These are phyloP conservation scores for Syzygium grande DNA, from an alignment of 345 rosid genomes.

Conservation along the genomic window DNA sequence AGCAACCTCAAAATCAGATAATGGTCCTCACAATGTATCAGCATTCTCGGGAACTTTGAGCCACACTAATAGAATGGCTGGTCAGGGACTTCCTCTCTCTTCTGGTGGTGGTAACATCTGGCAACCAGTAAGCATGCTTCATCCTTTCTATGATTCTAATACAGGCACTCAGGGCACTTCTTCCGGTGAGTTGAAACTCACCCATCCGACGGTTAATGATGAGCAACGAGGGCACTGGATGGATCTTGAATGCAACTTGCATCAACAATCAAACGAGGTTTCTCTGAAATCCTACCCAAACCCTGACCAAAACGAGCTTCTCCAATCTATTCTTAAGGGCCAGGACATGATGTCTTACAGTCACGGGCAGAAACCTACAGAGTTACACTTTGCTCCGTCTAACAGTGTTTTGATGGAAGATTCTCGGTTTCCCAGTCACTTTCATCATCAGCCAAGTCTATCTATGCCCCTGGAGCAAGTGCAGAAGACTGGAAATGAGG, in stretches of 20 bases:
- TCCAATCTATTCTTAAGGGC: constrained; percentile 70
- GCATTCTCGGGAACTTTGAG: constrained; percentile 23
- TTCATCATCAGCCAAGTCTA: constrained; percentile 45
- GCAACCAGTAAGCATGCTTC: constrained; percentile 42
- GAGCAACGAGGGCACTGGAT: constrained; percentile 37
- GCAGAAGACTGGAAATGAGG: constrained; percentile 46
- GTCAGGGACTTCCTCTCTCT: constrained; percentile 36
- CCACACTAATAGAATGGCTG: constrained; percentile 23
- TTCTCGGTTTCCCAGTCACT: constrained; percentile 45
- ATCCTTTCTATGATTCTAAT: constrained; percentile 32
- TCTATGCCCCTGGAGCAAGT: constrained; percentile 38
- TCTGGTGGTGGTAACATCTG: constrained; percentile 45
- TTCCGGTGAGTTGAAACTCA: constrained; percentile 32
- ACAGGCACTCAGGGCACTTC: constrained; percentile 36
- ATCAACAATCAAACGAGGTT: constrained; percentile 34
- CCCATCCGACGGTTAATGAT: constrained; percentile 34
- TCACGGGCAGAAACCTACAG: constrained; percentile 46
- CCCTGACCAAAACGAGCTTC: constrained; percentile 66
- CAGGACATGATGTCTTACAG: constrained; percentile 40
- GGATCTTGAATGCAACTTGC: constrained; percentile 46
- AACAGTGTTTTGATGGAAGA: constrained; percentile 38
- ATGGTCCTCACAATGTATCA: constrained; percentile 23
- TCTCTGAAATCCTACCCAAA: constrained; percentile 49
- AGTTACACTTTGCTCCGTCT: constrained; percentile 48
- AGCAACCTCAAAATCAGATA: constrained; percentile 28